Conservation (phyloP, 495 filamentous ascomycete species). For the Tuber magnatum region DNA sequence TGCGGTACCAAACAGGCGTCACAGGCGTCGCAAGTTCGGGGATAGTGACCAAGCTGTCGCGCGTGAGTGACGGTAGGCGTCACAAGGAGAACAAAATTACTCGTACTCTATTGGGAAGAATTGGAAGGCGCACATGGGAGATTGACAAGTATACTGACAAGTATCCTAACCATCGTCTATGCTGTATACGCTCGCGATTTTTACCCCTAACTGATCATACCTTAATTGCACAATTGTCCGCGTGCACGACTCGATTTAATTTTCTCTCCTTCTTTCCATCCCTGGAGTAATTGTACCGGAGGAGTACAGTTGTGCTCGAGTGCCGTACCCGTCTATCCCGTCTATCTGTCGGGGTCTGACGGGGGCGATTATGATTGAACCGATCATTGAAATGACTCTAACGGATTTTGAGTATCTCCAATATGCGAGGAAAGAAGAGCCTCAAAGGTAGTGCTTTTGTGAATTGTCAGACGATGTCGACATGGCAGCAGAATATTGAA, state of each 20-base stretch:
- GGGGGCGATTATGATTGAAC: neutral
- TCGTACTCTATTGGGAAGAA: neutral
- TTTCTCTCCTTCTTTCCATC: neutral
- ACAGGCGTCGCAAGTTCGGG: neutral
- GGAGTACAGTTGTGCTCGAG: neutral
- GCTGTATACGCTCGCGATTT: neutral
- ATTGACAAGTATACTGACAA: slow-evolving; percentile 1
- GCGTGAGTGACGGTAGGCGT: neutral
- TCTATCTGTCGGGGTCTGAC: neutral
- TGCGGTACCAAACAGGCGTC: neutral
- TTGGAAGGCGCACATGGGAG: neutral
- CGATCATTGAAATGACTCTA: neutral
- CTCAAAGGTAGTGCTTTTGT: neutral
- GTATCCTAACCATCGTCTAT: neutral
- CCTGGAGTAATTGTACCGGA: neutral
- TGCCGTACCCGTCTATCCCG: neutral
- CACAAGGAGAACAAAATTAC: neutral
- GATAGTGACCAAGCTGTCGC: neutral
- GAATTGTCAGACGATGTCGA: neutral
- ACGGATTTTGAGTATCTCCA: neutral
- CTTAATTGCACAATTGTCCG: neutral
- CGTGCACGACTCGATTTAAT: neutral
- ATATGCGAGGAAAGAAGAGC: neutral
- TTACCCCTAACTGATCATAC: neutral
- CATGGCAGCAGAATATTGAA: neutral